phyloP scores from a whole-genome alignment of 768 basidiomycete species.

The Mycena venus region DNA sequence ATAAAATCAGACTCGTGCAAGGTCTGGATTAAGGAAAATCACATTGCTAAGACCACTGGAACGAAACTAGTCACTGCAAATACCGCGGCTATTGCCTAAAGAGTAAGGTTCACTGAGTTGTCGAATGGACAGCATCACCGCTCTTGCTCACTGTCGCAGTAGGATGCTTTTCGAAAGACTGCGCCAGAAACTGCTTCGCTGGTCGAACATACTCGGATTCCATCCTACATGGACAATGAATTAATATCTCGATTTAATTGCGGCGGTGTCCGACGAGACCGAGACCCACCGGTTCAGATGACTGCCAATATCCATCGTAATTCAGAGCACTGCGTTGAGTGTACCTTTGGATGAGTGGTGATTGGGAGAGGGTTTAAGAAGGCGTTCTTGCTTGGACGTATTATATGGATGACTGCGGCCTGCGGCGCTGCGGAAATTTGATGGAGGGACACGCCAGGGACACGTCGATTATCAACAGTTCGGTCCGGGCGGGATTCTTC shows the following conservation, averaged over 20 bases:
- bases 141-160: not conserved
- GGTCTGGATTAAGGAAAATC: no score
- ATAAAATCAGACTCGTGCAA: not conserved
- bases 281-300: not conserved
- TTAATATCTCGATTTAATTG: not conserved
- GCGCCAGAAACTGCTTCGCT: not conserved
- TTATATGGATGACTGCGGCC: no score
- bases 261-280: not conserved
- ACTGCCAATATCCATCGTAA: not conserved
- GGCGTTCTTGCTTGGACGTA: no score
- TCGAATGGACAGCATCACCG: not conserved
- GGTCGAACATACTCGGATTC: not conserved
- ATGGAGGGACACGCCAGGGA: no score
- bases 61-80: not conserved
- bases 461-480: no score
- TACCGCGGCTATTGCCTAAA: not conserved
- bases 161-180: not conserved
- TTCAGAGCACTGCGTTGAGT: no score
- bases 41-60: conserved; percentile 3
- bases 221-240: not conserved
- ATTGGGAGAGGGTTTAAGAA: no score
- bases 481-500: no score
- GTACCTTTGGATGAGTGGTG: no score
- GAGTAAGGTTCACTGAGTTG: not conserved
- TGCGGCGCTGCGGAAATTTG: no score